Conservation (phyloP, 371 early-diverging fungal species). For the Apophysomyces sp. region DNA sequence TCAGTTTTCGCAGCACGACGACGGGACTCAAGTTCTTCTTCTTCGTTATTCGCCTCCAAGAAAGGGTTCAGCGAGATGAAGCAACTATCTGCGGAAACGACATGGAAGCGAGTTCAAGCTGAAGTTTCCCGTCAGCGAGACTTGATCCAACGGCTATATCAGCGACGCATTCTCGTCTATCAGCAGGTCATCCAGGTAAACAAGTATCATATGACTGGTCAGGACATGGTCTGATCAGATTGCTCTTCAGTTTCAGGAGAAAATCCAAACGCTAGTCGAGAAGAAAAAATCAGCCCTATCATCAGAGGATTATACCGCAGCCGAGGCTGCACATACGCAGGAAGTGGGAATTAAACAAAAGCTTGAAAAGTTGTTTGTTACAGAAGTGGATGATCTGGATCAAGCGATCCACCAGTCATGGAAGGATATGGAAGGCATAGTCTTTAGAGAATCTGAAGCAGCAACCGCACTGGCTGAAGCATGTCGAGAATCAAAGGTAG, state of each 20-base stretch:
- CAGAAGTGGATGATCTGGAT: constrained; percentile 1
- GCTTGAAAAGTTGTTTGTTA: constrained; percentile 4
- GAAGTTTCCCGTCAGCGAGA: constrained; percentile 13
- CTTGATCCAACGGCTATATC: constrained; percentile 12
- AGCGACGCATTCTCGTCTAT: constrained; percentile 7
- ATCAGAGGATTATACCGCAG: constrained; percentile 9
- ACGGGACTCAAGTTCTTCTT: neutral
- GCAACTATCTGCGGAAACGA: constrained; percentile 17
- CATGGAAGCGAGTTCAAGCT: constrained; percentile 19
- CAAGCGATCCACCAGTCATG: constrained; percentile 12
- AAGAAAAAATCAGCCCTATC: neutral
- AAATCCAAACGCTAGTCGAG: neutral
- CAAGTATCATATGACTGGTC: neutral
- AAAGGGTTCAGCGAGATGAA: constrained; percentile 3
- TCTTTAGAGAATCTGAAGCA: constrained; percentile 7
- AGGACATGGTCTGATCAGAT: neutral
- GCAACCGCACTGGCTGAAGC: constrained; percentile 8
- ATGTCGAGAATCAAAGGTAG: neutral
- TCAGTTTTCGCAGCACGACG: neutral
- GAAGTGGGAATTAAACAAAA: constrained; percentile 1
- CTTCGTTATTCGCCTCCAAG: neutral
- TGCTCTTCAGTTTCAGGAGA: constrained; percentile 1
- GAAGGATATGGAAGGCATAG: constrained; percentile 1
- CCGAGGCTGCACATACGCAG: constrained; percentile 2
- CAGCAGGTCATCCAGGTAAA: constrained; percentile 12